Conservation (phyloP, 371 early-diverging fungal species). For the Saksenaea vasiformis region DNA sequence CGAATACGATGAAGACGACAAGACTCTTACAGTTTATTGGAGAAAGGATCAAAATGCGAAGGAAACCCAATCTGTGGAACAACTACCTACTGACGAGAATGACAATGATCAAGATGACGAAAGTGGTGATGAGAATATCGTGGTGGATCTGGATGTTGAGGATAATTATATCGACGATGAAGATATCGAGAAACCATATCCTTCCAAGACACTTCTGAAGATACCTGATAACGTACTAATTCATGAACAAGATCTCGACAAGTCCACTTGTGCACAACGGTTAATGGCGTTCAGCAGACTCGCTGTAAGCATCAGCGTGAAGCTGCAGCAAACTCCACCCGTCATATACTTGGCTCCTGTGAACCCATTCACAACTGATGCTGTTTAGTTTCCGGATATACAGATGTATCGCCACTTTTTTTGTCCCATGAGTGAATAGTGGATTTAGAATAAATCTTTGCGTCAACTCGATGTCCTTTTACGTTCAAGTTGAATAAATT, state of each 20-base stretch:
- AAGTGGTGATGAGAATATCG: background rate
- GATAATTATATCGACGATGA: background rate
- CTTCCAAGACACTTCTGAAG: background rate
- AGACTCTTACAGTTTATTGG: slow-evolving; percentile 48
- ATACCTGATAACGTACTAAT: background rate
- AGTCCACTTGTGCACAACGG: slow-evolving; percentile 21
- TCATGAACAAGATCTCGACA: slow-evolving; percentile 10
- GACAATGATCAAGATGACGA: background rate
- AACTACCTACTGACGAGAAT: background rate
- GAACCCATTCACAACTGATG: slow-evolving; percentile 27
- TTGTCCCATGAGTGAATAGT: too few species aligned
- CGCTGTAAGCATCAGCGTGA: slow-evolving; percentile 33
- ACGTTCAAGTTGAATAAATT: too few species aligned
- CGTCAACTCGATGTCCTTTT: too few species aligned
- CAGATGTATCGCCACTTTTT: too few species aligned
- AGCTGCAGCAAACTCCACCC: slow-evolving; percentile 39
- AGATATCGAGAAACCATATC: background rate
- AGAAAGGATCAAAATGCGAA: slow-evolving; percentile 24
- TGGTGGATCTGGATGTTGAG: background rate
- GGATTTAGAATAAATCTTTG: too few species aligned
- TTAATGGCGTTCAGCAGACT: slow-evolving; percentile 32
- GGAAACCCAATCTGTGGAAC: background rate
- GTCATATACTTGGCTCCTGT: slow-evolving; percentile 38
- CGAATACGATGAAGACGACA: slow-evolving; percentile 33
- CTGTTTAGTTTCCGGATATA: background rate